Percentiles rank a stretch among this genome's conserved stretches.
phyloP scores from a whole-genome alignment of 768 basidiomycete species.

The Mycena polygramma region DNA sequence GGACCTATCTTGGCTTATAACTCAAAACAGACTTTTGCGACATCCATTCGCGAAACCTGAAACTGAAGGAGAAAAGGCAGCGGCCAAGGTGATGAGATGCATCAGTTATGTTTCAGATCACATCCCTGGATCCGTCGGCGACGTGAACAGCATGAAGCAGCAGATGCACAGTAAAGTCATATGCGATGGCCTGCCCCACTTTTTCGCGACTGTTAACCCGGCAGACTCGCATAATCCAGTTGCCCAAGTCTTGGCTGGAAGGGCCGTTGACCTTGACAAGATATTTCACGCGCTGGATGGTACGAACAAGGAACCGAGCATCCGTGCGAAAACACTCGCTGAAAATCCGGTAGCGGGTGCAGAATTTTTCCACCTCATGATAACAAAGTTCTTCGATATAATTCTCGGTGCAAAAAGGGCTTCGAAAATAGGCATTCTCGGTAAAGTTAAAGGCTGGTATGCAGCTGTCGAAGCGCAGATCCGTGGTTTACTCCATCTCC shows the following conservation, averaged over 20 bases:
- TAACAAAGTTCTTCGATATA: constrained; percentile 37
- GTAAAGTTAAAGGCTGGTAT: constrained; percentile 37
- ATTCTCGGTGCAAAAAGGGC: constrained; percentile 38
- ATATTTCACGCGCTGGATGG: constrained; percentile 29
- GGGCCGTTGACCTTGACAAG: constrained; percentile 37
- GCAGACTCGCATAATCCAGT: constrained; percentile 37
- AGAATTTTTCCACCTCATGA: constrained; percentile 48
- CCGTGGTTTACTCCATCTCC: constrained; percentile 43
- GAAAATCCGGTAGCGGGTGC: constrained; percentile 25
- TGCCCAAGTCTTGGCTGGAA: constrained; percentile 35
- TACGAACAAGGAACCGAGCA: background rate
- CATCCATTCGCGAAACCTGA: too few relatives aligned
- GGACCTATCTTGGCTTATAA: too few relatives aligned
- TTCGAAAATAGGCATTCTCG: constrained; percentile 41
- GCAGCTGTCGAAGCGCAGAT: constrained; percentile 43
- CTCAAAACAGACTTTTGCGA: too few relatives aligned
- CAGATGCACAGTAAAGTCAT: background rate
- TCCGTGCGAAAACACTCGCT: background rate
- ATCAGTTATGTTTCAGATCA: constrained; percentile 18
- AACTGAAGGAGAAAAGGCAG: too few relatives aligned
- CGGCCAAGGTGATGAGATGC: too few relatives aligned
- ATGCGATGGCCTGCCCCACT: constrained; percentile 29
- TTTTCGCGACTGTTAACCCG: constrained; percentile 38
- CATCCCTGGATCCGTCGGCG: constrained; percentile 22
- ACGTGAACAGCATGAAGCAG: constrained; percentile 1